Percentiles rank a stretch among this genome's conserved stretches.
These are phyloP conservation scores for Sutorius australiensis DNA, from an alignment of 768 basidiomycete species.

Conservation along the genomic window DNA sequence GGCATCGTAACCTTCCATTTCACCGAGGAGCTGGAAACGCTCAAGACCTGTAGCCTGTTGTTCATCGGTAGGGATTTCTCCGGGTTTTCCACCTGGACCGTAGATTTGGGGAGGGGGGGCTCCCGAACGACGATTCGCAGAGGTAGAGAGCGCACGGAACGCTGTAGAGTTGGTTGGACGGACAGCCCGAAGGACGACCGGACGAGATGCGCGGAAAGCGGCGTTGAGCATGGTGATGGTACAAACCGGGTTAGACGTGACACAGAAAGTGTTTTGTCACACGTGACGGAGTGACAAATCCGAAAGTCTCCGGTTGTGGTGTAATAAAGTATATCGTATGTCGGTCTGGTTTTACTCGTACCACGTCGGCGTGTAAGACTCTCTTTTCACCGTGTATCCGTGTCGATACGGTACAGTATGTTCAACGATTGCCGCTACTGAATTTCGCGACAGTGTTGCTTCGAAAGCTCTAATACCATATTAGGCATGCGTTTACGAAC, in stretches of 20 bases:
- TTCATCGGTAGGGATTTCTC: conserved; percentile 77
- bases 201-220: conserved; percentile 26
- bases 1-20: conserved; percentile 81
- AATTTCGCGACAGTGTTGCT: neutral
- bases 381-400: neutral
- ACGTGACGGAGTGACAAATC: conserved; percentile 16
- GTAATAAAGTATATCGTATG: neutral
- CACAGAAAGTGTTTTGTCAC: conserved; percentile 23
- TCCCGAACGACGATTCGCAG: conserved; percentile 52
- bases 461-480: conserved; percentile 11
- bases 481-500: conserved; percentile 34
- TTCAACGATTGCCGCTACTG: neutral
- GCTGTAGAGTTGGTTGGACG: conserved; percentile 25
- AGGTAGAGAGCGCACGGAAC: conserved; percentile 58
- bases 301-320: neutral
- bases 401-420: no score
- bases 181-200: conserved; percentile 19
- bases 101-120: conserved; percentile 62
- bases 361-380: neutral
- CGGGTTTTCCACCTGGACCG: conserved; percentile 68
- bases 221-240: conserved; percentile 28
- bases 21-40: conserved; percentile 88
- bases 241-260: conserved; percentile 29
- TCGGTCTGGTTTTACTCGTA: neutral
- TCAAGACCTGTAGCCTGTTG: conserved; percentile 96